A percentile compares a stretch with the other conserved stretches of the same genome.
These are phyloP conservation scores for Potentilla sterilis DNA, from an alignment of 306 rosid species.

Conservation along the genomic window DNA sequence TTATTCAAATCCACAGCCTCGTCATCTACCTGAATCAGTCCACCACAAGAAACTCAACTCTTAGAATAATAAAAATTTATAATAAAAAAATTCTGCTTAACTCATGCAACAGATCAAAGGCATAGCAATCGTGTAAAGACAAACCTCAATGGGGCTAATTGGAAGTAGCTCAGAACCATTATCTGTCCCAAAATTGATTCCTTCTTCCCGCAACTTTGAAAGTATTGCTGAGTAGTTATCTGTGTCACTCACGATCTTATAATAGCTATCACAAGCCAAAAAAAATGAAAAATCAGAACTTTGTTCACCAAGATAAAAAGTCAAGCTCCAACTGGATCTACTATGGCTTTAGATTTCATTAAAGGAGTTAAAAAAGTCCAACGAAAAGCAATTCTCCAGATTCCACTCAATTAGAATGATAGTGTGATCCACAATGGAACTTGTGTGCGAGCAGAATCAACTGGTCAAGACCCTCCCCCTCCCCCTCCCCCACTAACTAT, in stretches of 20 bases:
- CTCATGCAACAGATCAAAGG: neutral
- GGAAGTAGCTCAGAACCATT: conserved; percentile 94
- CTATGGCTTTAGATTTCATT: neutral
- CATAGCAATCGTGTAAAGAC: conserved; percentile 7
- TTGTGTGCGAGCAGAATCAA: neutral
- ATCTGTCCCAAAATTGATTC: conserved; percentile 78
- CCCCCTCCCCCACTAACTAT: neutral
- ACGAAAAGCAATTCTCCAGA: neutral
- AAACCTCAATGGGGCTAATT: conserved; percentile 62
- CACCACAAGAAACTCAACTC: neutral
- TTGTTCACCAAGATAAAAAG: neutral
- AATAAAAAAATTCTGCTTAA: neutral
- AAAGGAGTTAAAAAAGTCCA: neutral
- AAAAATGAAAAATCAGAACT: conserved; percentile 29
- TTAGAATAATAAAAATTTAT: neutral
- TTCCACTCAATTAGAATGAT: neutral
- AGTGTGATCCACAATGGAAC: neutral
- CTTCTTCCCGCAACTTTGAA: conserved; percentile 69
- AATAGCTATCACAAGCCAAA: conserved; percentile 54
- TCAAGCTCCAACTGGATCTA: neutral
- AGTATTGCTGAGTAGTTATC: conserved; percentile 70
- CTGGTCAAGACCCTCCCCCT: neutral
- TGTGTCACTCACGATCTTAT: conserved; percentile 74
- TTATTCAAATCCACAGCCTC: conserved; percentile 90
- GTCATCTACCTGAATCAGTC: conserved; percentile 73